Evolutionary conservation across 441 rosid genomes (phyloP), one percentile per base, ranked within the genome.

Genomic region (Manihot esculenta): DNA sequence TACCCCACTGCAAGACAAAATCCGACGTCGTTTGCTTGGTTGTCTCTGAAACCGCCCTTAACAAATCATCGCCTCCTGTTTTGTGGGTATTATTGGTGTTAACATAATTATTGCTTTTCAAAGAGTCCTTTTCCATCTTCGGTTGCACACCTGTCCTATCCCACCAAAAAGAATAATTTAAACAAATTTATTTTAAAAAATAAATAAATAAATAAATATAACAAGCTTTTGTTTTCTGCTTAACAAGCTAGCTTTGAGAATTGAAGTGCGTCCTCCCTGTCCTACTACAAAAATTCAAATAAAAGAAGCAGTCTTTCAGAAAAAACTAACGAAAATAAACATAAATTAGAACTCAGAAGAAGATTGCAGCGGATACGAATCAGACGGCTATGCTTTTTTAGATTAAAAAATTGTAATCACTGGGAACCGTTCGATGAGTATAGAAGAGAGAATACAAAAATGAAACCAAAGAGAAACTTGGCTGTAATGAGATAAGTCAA

Each of bases 1-100:
- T 86, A 30, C 93, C 93, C 93, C 93, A 88, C 85, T 84, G 90
- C 66, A 84, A 73, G 26, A 79, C 81, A 33, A 88, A 83, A 74
- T 88, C 87, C n/a, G 91, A 62, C 79, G 84, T 65, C 73, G 86
- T 66, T 68, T 80, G 70, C 44, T 74, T 80, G 57, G 79, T 53
- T 4, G 80, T 71, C 55, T 81, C 85, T 24, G 86, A 73, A 73
- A 78, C 73, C 3, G 82, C 66, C 72, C 87, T 83, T 45, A 76
- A 74, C 67, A 72, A 76, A 3, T 51, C 79, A 15, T 77, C 81
- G 18, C 63, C 77, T 68, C 63, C 63, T 68, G 35, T 65, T 80
- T 77, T 76, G 24, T 79, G 80, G 50, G 61, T 73, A 73, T 61
- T 64, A 35, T 45, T 77, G 84, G 33, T 41, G 56, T 48, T 53